Base-by-base conservation (phyloP, 257 asterid genomes). In the Rubia yunnanensis region DNA sequence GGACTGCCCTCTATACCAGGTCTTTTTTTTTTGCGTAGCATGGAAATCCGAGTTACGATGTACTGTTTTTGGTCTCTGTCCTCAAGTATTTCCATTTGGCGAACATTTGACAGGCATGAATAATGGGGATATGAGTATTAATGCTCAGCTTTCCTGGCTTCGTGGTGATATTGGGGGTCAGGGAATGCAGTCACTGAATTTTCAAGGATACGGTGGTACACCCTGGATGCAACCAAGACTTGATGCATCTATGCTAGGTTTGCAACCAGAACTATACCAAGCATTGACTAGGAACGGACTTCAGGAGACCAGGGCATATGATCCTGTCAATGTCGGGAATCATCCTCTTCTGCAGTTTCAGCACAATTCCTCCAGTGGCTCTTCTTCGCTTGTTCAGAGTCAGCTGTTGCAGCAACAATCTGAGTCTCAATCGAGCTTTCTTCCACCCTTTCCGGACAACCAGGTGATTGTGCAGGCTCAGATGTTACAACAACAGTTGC, bases 221-320 rank as follows among this genome's bases (percentile, higher is more conserved):
- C 96, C 94, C 10, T 92, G 86, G 87, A 84, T 87, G 86, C 98
- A 83, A 68, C 94, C 95, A 23, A 79, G 95, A 79, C 77, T 92
- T 9, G 91, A 83, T 39, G 32, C 89, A 20, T 83, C 98, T 56
- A 76, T 79, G 79, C 77, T 80, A 59, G 84, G 92, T 55, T 65
- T 83, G 61, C 98, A 92, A 74, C 90, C 98, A 17, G 91, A 89
- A 65, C 77, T 83, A 35, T 82, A 87, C 79, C 98, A 89, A 81
- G 78, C 82, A 65, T 85, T 85, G 96, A 82, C 95, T 9, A 76
- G 83, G 32, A 76, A 83, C 49, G 81, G 88, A 5, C 77, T 82
- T 52, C 91, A 86, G 69, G 89, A 84, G 9, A 28, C 85, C 1
- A 82, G 82, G 20, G 58, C 82, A 10, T 78, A 83, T 34, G 96